These are phyloP conservation scores for Rhodotorula sp. DNA, from an alignment of 1,284 basidiomycete genomes.

Conservation along the genomic window DNA sequence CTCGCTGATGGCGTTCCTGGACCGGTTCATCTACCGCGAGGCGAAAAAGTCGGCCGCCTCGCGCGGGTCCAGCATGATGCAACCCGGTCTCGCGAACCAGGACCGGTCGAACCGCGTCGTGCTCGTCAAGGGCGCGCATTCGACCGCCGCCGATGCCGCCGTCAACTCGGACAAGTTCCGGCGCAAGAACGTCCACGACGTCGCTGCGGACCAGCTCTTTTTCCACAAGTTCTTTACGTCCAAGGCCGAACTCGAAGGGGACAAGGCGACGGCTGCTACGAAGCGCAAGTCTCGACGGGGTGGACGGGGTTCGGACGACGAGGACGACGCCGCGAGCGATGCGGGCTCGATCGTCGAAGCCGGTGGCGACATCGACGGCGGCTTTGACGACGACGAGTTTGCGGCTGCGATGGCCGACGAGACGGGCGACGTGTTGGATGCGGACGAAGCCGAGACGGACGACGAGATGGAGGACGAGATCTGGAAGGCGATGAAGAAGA, in stretches of 20 bases:
- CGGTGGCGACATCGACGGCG: slow-evolving; percentile 37
- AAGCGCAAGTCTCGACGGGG: slow-evolving; percentile 37
- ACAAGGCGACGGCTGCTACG: slow-evolving; percentile 37
- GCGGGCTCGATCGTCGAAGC: slow-evolving; percentile 35
- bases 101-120: slow-evolving; percentile 65
- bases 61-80: slow-evolving; percentile 87
- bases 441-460: slow-evolving; percentile 30
- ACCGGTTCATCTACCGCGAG: slow-evolving; percentile 90
- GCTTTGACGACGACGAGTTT: slow-evolving; percentile 49
- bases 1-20: slow-evolving; percentile 88
- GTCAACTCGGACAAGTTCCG: slow-evolving; percentile 81
- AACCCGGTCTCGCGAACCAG: slow-evolving; percentile 70
- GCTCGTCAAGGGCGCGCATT: slow-evolving; percentile 63
- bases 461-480: slow-evolving; percentile 49
- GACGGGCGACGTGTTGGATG: slow-evolving; percentile 22
- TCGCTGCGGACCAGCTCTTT: slow-evolving; percentile 81
- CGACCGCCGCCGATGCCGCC: slow-evolving; percentile 51
- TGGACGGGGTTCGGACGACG: slow-evolving; percentile 52
- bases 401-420: slow-evolving; percentile 16
- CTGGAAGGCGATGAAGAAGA: slow-evolving; percentile 53
- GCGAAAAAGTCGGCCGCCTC: slow-evolving; percentile 74
- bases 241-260: slow-evolving; percentile 36
- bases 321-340: slow-evolving; percentile 50
- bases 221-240: slow-evolving; percentile 57
- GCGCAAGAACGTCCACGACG: slow-evolving; percentile 67